These are phyloP conservation scores for Gossypium longicalyx DNA, from an alignment of 345 rosid species.

Conservation along the genomic window DNA sequence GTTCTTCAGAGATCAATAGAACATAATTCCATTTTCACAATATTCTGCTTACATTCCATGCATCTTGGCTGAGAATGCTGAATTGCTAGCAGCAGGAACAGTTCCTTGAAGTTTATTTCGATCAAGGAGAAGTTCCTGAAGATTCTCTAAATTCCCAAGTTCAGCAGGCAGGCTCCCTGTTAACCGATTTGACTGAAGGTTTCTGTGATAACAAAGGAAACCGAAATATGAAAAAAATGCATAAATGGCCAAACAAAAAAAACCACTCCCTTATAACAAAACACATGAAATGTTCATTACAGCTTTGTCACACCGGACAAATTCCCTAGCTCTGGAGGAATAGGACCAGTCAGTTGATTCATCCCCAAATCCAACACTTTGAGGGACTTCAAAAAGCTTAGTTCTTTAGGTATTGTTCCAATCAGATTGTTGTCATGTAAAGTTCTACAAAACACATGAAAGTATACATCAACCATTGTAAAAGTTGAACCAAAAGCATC, in stretches of 20 bases:
- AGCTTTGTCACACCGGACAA: constrained; percentile 47
- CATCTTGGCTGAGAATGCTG: constrained; percentile 26
- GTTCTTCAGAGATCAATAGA: neutral
- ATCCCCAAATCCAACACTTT: constrained; percentile 83
- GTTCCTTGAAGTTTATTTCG: constrained; percentile 87
- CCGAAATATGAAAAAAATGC: constrained; percentile 5
- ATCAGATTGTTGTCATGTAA: constrained; percentile 63
- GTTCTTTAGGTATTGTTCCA: constrained; percentile 82
- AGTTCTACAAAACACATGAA: constrained; percentile 45
- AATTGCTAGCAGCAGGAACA: constrained; percentile 47
- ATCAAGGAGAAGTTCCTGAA: constrained; percentile 75
- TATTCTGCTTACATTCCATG: constrained; percentile 50
- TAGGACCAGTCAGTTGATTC: constrained; percentile 73
- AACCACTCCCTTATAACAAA: constrained; percentile 2
- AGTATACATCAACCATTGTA: constrained; percentile 12
- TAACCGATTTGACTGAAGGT: constrained; percentile 90
- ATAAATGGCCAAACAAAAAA: neutral
- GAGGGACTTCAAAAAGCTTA: constrained; percentile 72
- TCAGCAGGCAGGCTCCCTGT: constrained; percentile 75
- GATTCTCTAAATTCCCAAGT: constrained; percentile 68
- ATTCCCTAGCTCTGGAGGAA: constrained; percentile 79
- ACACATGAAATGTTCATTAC: constrained; percentile 33
- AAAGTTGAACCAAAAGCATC: neutral
- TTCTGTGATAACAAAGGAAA: constrained; percentile 43
- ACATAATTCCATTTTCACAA: neutral